Evolutionary conservation across 2,329 filamentous ascomycete species (phyloP).

Genomic region (Leptodontidium sp.): DNA sequence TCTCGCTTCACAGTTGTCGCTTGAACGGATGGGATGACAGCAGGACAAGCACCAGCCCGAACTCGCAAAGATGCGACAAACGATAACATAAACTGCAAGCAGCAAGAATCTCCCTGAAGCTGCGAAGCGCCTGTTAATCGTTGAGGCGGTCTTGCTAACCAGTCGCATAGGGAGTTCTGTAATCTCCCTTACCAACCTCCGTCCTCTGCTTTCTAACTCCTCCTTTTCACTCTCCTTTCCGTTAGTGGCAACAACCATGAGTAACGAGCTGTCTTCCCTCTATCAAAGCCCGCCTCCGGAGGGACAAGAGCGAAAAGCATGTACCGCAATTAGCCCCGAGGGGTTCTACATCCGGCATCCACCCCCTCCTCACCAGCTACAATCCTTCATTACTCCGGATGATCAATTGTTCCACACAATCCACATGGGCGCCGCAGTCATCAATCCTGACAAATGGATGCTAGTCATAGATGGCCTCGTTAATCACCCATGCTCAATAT

Average conservation of each 20-base stretch:
- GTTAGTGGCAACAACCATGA: neutral
- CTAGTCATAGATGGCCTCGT: neutral
- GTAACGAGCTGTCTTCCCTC: neutral
- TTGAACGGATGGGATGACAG: too few relatives aligned
- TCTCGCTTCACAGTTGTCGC: too few relatives aligned
- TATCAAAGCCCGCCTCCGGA: neutral
- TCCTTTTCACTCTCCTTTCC: too few relatives aligned
- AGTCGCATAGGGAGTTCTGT: too few relatives aligned
- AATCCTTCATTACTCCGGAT: neutral
- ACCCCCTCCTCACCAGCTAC: neutral
- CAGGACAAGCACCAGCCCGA: too few relatives aligned
- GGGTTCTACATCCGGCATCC: slow-evolving; percentile 8
- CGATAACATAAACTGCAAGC: too few relatives aligned
- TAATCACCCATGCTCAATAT: neutral
- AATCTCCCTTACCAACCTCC: too few relatives aligned
- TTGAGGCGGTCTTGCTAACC: too few relatives aligned
- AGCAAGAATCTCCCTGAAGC: too few relatives aligned
- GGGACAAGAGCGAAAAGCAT: neutral
- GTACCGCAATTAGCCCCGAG: neutral
- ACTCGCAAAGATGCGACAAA: too few relatives aligned
- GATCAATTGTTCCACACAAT: neutral
- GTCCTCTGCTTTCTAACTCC: too few relatives aligned
- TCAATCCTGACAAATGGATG: neutral
- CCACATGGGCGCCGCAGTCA: neutral
- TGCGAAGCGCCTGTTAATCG: too few relatives aligned